Conservation (phyloP, 2,329 filamentous ascomycete genomes). For the Lecanosticta acicola region DNA sequence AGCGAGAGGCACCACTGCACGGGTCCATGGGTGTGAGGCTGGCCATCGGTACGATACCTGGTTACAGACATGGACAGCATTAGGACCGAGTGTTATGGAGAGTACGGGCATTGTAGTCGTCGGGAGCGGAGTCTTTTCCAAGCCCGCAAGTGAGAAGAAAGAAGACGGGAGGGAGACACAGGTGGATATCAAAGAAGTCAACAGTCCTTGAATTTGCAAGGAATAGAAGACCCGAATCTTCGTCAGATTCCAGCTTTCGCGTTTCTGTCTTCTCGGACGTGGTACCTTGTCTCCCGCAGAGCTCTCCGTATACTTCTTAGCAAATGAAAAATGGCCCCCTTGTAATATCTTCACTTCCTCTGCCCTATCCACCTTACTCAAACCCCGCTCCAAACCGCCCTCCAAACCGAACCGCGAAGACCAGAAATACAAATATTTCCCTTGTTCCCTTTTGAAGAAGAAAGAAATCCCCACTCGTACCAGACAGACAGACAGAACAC, state of each 20-base stretch:
- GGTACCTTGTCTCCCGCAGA: no score
- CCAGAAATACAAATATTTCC: no score
- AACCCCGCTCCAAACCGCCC: no score
- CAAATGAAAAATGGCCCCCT: no score
- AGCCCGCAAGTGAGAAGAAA: constrained; percentile 1
- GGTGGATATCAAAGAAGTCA: neutral
- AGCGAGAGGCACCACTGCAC: constrained; percentile 2
- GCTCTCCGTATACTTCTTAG: no score
- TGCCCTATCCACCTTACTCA: no score
- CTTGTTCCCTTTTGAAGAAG: no score
- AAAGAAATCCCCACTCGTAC: no score
- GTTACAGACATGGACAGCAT: constrained; percentile 13
- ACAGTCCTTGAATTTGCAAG: neutral
- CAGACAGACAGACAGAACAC: no score
- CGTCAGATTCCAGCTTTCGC: neutral
- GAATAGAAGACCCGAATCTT: neutral
- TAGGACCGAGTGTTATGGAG: constrained; percentile 5
- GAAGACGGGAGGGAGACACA: neutral
- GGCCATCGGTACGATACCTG: constrained; percentile 12
- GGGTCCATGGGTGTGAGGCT: constrained; percentile 7
- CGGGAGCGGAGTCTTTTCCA: constrained; percentile 12
- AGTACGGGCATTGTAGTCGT: constrained; percentile 5
- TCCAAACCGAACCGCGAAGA: no score
- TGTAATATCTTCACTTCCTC: no score
- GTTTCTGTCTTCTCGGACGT: no score